These are phyloP conservation scores for Collybia nuda DNA, from an alignment of 768 basidiomycete species.

Conservation along the genomic window DNA sequence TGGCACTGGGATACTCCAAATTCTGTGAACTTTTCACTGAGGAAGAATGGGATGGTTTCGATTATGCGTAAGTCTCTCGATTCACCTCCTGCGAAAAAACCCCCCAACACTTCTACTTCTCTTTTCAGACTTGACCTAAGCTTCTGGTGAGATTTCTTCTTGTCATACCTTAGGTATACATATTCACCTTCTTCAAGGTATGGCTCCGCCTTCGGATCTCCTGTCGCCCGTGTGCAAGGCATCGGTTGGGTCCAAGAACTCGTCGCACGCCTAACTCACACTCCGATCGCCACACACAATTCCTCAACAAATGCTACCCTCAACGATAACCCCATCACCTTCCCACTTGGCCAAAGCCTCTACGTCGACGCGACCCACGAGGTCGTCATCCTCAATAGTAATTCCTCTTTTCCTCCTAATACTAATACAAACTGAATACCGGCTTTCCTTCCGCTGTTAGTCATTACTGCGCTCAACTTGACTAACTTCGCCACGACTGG, in stretches of 20 bases:
- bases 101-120: neutral
- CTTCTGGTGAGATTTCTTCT: constrained; percentile 49
- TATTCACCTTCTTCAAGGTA: constrained; percentile 42
- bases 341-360: constrained; percentile 69
- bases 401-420: constrained; percentile 15
- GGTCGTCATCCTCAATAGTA: constrained; percentile 85
- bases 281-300: constrained; percentile 66
- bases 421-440: neutral
- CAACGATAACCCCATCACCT: constrained; percentile 63
- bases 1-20: constrained; percentile 86
- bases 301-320: constrained; percentile 85
- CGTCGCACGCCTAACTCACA: constrained; percentile 78
- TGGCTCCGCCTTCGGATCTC: constrained; percentile 78
- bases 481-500: constrained; percentile 71
- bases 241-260: constrained; percentile 84
- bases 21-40: constrained; percentile 91
- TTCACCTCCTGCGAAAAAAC: neutral
- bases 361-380: constrained; percentile 93
- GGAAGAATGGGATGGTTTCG: constrained; percentile 92
- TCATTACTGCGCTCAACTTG: constrained; percentile 84
- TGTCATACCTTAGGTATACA: neutral
- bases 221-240: constrained; percentile 74
- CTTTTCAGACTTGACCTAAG: constrained; percentile 54
- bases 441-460: constrained; percentile 17
- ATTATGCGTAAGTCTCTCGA: constrained; percentile 64